Evolutionary conservation across 257 asterid species (phyloP).

Genomic region (Linderniella brevidens): DNA sequence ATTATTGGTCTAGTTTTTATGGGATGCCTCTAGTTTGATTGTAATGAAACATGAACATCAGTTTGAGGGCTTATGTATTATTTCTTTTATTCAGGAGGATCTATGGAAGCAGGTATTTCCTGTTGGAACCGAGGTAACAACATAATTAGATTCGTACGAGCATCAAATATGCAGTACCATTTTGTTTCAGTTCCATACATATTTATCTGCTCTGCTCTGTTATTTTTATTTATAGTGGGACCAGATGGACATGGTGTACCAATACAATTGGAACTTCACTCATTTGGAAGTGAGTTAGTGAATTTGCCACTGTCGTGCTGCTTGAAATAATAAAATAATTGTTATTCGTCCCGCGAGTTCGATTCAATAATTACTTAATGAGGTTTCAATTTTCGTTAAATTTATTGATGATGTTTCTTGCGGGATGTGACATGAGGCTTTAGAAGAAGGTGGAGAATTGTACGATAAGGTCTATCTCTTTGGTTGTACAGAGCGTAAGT

Average conservation of each 20-base stretch:
- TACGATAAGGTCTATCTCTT: conserved; percentile 62
- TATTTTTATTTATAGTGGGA: conserved; percentile 60
- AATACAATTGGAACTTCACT: conserved; percentile 68
- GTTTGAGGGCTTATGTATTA: too few relatives aligned
- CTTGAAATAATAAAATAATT: background rate
- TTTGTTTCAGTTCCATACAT: too few relatives aligned
- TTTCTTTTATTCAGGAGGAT: conserved; percentile 49
- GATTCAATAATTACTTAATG: background rate
- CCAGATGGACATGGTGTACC: conserved; percentile 78
- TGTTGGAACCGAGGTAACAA: conserved; percentile 48
- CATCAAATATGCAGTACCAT: too few relatives aligned
- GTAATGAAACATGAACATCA: too few relatives aligned
- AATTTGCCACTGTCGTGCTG: background rate
- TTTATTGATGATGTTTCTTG: conserved; percentile 9
- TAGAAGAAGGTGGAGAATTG: conserved; percentile 83
- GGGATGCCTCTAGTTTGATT: too few relatives aligned
- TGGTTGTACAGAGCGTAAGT: conserved; percentile 87
- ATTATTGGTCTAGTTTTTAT: too few relatives aligned
- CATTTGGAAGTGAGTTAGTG: conserved; percentile 57
- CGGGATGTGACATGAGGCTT: conserved; percentile 44
- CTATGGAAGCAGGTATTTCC: conserved; percentile 57
- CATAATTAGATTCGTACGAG: too few relatives aligned
- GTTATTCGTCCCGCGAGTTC: conserved; percentile 5
- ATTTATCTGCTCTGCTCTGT: too few relatives aligned
- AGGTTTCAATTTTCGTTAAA: too few relatives aligned